A percentile compares a stretch with the other conserved stretches of the same genome.
Conservation (phyloP, 2,329 filamentous ascomycete genomes). For the Aspergillus tanneri region DNA sequence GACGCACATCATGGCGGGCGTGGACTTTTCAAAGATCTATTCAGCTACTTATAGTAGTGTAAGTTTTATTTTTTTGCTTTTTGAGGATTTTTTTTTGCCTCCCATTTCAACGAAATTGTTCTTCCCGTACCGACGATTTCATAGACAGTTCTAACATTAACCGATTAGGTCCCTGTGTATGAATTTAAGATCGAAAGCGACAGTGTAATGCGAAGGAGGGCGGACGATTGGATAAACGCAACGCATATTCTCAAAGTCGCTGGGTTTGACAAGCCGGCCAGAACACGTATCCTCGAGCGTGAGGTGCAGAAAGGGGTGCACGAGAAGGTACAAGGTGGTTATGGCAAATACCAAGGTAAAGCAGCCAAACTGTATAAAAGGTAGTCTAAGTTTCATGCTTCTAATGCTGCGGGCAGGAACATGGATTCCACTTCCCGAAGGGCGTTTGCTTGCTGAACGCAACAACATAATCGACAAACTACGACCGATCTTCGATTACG, state of each 20-base stretch:
- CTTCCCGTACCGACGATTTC: background rate
- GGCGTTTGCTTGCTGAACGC: conserved; percentile 76
- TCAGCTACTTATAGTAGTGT: conserved; percentile 66
- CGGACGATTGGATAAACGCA: conserved; percentile 98
- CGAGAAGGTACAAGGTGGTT: conserved; percentile 97
- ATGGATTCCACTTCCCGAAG: conserved; percentile 87
- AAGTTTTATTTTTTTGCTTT: conserved; percentile 24
- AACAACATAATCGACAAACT: conserved; percentile 85
- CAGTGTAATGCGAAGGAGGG: conserved; percentile 93
- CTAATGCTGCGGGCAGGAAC: conserved; percentile 61
- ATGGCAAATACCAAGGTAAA: conserved; percentile 94
- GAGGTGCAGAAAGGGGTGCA: conserved; percentile 96
- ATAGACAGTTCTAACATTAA: conserved; percentile 10
- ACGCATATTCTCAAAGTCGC: conserved; percentile 97
- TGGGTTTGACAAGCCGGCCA: conserved; percentile 92
- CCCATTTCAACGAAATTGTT: background rate
- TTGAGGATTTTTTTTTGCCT: conserved; percentile 1
- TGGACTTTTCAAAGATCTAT: conserved; percentile 53
- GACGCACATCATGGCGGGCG: conserved; percentile 35
- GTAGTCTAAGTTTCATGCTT: background rate
- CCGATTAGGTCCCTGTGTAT: conserved; percentile 79
- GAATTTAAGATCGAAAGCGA: conserved; percentile 84
- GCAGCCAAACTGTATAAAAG: background rate
- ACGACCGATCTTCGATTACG: conserved; percentile 83
- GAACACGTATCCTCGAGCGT: conserved; percentile 90